phyloP scores from a whole-genome alignment of 208 protist genomes.

The Trypanosoma lewisi region DNA sequence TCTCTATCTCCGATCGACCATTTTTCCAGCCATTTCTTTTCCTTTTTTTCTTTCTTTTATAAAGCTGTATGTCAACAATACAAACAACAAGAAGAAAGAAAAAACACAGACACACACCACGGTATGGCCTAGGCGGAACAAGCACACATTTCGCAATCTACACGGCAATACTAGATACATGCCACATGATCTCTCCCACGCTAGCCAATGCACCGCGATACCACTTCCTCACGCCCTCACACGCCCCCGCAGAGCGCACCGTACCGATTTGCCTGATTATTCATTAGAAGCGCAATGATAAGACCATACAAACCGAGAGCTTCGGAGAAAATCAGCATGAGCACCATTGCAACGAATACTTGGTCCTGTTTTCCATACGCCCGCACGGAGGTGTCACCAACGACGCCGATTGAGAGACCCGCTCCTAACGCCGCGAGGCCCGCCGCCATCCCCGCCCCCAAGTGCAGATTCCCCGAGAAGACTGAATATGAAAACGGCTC shows the following conservation, averaged over 20 bases:
- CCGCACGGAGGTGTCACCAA: conserved; percentile 95
- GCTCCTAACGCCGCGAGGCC: conserved; percentile 95
- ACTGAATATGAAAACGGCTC: conserved; percentile 65
- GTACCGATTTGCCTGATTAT: conserved; percentile 85
- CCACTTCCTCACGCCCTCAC: conserved; percentile 4
- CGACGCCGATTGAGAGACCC: conserved; percentile 99
- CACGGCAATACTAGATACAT: not conserved
- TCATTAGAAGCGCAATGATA: conserved; percentile 97
- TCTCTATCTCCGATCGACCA: too few species aligned
- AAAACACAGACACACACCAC: not conserved
- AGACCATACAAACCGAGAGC: conserved; percentile 98
- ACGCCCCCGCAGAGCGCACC: conserved; percentile 48
- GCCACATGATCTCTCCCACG: not conserved
- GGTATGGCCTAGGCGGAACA: too few species aligned
- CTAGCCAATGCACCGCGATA: not conserved
- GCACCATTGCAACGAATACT: conserved; percentile 99
- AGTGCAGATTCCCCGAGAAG: conserved; percentile 83
- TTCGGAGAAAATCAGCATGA: conserved; percentile 99
- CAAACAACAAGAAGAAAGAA: not conserved
- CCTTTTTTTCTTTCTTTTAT: too few species aligned
- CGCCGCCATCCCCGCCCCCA: conserved; percentile 91
- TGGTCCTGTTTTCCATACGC: conserved; percentile 94
- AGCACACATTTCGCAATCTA: too few species aligned
- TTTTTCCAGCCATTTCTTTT: too few species aligned
- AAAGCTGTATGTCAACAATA: not conserved